phyloP scores from a whole-genome alignment of 306 rosid species.

The Luffa aegyptiaca region DNA sequence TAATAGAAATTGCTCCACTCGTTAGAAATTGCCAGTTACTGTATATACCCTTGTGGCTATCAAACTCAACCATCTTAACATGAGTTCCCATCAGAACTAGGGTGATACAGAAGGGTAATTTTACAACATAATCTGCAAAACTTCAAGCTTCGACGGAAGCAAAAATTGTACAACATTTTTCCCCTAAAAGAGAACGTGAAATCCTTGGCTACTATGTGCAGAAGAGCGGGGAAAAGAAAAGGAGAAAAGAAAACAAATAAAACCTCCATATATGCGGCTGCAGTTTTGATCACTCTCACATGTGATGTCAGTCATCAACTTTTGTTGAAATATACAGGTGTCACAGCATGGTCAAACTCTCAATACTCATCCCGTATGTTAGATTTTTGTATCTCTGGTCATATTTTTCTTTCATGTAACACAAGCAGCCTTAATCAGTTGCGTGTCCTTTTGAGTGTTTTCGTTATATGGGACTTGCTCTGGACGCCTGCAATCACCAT shows the following conservation, averaged over 20 bases:
- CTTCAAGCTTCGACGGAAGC: slow-evolving; percentile 2
- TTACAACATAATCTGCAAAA: slow-evolving; percentile 12
- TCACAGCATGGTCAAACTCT: background rate
- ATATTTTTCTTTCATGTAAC: background rate
- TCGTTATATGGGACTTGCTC: slow-evolving; percentile 41
- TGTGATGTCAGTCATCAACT: slow-evolving; percentile 6
- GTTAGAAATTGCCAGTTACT: background rate
- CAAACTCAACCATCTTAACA: background rate
- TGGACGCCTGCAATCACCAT: slow-evolving; percentile 28
- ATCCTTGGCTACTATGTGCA: slow-evolving; percentile 10
- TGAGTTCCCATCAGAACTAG: background rate
- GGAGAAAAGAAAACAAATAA: background rate
- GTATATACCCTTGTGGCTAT: background rate
- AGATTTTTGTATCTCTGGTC: slow-evolving; percentile 1
- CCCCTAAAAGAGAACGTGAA: background rate
- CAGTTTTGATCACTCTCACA: background rate
- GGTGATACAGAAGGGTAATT: background rate
- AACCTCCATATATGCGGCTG: background rate
- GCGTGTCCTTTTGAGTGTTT: background rate
- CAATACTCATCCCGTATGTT: background rate
- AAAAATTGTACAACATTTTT: slow-evolving; percentile 5
- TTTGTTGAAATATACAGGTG: slow-evolving; percentile 1
- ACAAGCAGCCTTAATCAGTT: background rate
- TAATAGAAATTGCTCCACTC: background rate
- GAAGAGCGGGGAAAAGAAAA: background rate